phyloP scores from a whole-genome alignment of 768 basidiomycete genomes.

The Imleria badia region DNA sequence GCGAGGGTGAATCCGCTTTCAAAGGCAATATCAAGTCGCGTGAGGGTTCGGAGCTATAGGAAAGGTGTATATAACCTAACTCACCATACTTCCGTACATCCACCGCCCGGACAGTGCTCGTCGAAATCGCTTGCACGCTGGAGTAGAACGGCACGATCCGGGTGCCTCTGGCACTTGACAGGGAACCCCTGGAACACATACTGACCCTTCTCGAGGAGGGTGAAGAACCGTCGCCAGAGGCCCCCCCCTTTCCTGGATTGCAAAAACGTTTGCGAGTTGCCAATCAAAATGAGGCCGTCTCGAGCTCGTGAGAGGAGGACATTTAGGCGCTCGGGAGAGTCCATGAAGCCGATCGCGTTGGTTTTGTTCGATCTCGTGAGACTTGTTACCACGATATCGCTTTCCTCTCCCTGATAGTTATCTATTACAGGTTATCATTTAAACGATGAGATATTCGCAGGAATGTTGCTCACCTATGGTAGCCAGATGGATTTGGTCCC shows the following conservation, averaged over 20 bases:
- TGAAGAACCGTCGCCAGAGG: slow-evolving; percentile 16
- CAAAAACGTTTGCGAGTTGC: slow-evolving; percentile 59
- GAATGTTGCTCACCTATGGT: slow-evolving; percentile 53
- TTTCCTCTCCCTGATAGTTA: slow-evolving; percentile 77
- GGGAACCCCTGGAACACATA: slow-evolving; percentile 42
- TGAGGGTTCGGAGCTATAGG: neutral
- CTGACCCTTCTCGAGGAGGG: slow-evolving; percentile 8
- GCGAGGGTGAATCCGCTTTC: slow-evolving; percentile 7
- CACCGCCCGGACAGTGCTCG: slow-evolving; percentile 55
- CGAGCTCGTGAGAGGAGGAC: slow-evolving; percentile 70
- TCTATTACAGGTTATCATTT: slow-evolving; percentile 38
- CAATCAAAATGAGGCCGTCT: slow-evolving; percentile 62
- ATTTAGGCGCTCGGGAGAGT: slow-evolving; percentile 63
- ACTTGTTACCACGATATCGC: slow-evolving; percentile 61
- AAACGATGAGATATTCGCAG: neutral
- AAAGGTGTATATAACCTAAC: slow-evolving; percentile 15
- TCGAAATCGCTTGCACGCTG: slow-evolving; percentile 50
- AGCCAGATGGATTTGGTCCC: slow-evolving; percentile 48
- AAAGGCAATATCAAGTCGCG: neutral
- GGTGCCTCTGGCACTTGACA: slow-evolving; percentile 54
- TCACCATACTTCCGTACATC: slow-evolving; percentile 60
- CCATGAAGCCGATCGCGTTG: slow-evolving; percentile 70
- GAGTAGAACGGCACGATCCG: slow-evolving; percentile 39
- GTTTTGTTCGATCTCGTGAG: slow-evolving; percentile 58
- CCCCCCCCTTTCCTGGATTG: slow-evolving; percentile 13